A percentile compares a stretch with the other conserved stretches of the same genome.
These are phyloP conservation scores for Graphiopsis chlorocephala DNA, from an alignment of 2,329 filamentous ascomycete genomes.

Conservation along the genomic window DNA sequence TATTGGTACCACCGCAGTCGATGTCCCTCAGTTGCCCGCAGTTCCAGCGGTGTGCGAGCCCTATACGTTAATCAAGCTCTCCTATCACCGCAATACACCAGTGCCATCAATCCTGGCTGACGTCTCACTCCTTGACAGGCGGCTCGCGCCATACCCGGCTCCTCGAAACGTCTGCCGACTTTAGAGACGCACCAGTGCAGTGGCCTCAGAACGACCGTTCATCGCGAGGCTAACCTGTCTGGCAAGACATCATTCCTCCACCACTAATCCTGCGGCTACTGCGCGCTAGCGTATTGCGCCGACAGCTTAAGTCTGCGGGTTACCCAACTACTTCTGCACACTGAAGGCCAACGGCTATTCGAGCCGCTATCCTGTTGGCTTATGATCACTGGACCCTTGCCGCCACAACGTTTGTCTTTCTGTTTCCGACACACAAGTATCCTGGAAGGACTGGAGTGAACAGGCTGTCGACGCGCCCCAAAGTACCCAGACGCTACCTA, in stretches of 20 bases:
- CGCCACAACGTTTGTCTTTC: constrained; percentile 1
- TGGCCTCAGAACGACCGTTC: constrained; percentile 23
- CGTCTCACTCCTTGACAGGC: constrained; percentile 22
- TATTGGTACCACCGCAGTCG: constrained; percentile 15
- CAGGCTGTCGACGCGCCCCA: neutral
- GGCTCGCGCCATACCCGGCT: constrained; percentile 26
- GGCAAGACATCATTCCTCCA: constrained; percentile 21
- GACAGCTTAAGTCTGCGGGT: constrained; percentile 17
- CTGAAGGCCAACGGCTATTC: constrained; percentile 9
- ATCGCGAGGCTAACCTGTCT: constrained; percentile 18
- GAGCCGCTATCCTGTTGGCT: constrained; percentile 6
- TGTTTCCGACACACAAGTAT: neutral
- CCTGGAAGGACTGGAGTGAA: neutral
- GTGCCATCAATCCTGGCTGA: constrained; percentile 23
- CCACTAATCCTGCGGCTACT: constrained; percentile 18
- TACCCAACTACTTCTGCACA: constrained; percentile 7
- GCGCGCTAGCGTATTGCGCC: constrained; percentile 7
- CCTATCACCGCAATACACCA: constrained; percentile 19
- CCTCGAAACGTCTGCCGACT: constrained; percentile 21
- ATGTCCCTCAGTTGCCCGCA: constrained; percentile 5
- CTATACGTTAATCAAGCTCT: constrained; percentile 13
- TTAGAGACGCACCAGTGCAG: constrained; percentile 21
- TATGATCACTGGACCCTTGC: constrained; percentile 14
- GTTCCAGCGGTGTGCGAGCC: constrained; percentile 10
- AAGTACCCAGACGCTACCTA: neutral